Evolutionary conservation across 2,329 filamentous ascomycete species (phyloP).

Genomic region (Podosphaera fusca): DNA sequence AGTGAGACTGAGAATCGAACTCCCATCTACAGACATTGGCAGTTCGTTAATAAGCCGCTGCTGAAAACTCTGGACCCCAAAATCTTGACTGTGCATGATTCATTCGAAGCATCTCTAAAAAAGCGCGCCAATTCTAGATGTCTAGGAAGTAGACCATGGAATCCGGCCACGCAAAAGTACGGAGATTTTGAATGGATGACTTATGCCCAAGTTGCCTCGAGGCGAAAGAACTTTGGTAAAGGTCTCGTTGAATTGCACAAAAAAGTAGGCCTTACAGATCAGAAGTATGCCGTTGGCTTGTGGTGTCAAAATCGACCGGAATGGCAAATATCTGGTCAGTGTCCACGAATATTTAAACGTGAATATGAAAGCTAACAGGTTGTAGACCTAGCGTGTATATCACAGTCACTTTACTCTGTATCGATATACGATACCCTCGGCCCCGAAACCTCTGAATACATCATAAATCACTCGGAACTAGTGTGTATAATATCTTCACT

Average conservation of each 20-base stretch:
- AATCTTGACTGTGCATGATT: conserved; percentile 51
- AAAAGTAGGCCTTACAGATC: conserved; percentile 39
- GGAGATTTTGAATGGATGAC: conserved; percentile 62
- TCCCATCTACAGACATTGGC: conserved; percentile 65
- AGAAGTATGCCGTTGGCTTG: conserved; percentile 52
- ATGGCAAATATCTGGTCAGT: conserved; percentile 59
- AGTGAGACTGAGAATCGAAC: conserved; percentile 50
- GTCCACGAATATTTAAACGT: background rate
- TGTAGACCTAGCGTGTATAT: conserved; percentile 65
- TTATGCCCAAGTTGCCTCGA: conserved; percentile 55
- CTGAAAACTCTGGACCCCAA: conserved; percentile 50
- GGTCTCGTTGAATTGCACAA: conserved; percentile 68
- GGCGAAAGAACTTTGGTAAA: conserved; percentile 64
- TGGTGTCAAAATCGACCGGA: conserved; percentile 78
- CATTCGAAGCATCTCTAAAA: conserved; percentile 48
- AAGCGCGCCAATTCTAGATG: conserved; percentile 44
- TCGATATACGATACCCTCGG: conserved; percentile 94
- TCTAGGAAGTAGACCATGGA: conserved; percentile 62
- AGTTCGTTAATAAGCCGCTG: conserved; percentile 45
- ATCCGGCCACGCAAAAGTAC: conserved; percentile 48
- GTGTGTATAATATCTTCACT: conserved; percentile 56
- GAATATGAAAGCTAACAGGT: background rate
- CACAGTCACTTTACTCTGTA: conserved; percentile 70
- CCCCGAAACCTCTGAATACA: conserved; percentile 77
- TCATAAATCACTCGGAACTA: conserved; percentile 74